Conservation (phyloP, 805 yeast species). For the Candida alai region DNA sequence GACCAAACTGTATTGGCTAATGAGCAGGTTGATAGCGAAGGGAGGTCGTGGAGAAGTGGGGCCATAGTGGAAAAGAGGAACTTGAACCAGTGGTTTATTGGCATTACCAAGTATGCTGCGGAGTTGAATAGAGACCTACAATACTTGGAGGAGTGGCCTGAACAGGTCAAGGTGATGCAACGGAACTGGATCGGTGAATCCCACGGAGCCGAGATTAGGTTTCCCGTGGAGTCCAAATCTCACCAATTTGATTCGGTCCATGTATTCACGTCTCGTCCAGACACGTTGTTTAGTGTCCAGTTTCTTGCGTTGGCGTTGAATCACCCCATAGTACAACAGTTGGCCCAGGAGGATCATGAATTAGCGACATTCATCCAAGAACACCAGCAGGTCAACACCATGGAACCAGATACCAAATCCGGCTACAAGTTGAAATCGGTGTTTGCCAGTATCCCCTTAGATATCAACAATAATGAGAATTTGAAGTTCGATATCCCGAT, state of each 20-base stretch:
- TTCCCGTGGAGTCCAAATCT: slow-evolving; percentile 33
- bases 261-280: slow-evolving; percentile 86
- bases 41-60: slow-evolving; percentile 96
- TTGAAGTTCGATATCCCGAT: slow-evolving; percentile 52
- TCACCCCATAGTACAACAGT: slow-evolving; percentile 54
- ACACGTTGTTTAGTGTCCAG: slow-evolving; percentile 80
- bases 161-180: slow-evolving; percentile 86
- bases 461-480: slow-evolving; percentile 19
- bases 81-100: slow-evolving; percentile 90
- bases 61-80: slow-evolving; percentile 82
- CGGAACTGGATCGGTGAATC: slow-evolving; percentile 92
- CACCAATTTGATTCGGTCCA: slow-evolving; percentile 32
- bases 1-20: slow-evolving; percentile 92
- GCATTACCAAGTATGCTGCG: slow-evolving; percentile 78
- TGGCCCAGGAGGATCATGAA: slow-evolving; percentile 33
- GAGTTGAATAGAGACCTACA: slow-evolving; percentile 63
- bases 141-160: slow-evolving; percentile 74
- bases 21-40: slow-evolving; percentile 91
- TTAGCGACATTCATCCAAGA: slow-evolving; percentile 50
- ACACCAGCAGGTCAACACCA: slow-evolving; percentile 34
- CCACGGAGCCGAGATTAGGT: slow-evolving; percentile 67
- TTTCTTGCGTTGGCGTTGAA: slow-evolving; percentile 73
- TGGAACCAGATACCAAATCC: slow-evolving; percentile 30
- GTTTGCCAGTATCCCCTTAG: slow-evolving; percentile 58
- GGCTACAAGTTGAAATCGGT: slow-evolving; percentile 54